Percentiles rank a stretch among this genome's conserved stretches.
phyloP scores from a whole-genome alignment of 805 yeast species.

The Grigorovia humatica region DNA sequence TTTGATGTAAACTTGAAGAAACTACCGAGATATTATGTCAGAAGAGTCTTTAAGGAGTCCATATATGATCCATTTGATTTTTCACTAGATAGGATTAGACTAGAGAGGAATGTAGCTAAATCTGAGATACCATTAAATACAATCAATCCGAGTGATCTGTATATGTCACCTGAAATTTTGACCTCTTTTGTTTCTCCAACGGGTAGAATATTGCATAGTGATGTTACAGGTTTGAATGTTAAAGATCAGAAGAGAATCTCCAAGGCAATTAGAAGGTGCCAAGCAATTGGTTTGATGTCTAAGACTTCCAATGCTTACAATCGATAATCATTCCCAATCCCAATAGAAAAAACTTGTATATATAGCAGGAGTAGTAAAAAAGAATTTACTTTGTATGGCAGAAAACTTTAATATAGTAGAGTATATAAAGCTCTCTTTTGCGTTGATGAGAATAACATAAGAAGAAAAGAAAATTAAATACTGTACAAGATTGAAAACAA shows the following conservation, averaged over 20 bases:
- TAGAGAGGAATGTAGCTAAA: constrained; percentile 34
- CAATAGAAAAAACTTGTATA: neutral
- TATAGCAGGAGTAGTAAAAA: neutral
- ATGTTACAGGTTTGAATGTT: constrained; percentile 55
- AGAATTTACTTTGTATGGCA: neutral
- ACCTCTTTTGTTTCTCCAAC: constrained; percentile 56
- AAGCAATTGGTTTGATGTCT: constrained; percentile 71
- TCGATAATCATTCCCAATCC: neutral
- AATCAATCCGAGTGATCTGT: constrained; percentile 59
- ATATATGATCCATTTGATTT: constrained; percentile 80
- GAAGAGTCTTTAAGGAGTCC: constrained; percentile 31
- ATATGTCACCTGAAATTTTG: constrained; percentile 60
- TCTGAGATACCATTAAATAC: constrained; percentile 7
- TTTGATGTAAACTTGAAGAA: neutral
- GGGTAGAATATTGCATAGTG: constrained; percentile 69
- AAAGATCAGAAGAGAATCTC: constrained; percentile 62
- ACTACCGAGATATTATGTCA: constrained; percentile 22
- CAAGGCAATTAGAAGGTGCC: constrained; percentile 69
- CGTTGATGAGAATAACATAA: no score
- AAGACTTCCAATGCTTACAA: constrained; percentile 43
- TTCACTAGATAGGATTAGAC: constrained; percentile 45
- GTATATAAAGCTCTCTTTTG: no score
- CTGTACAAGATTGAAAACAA: no score
- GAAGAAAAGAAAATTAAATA: neutral
- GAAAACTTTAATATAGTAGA: no score